Conservation (phyloP, 768 basidiomycete species). For the Boletus sp. region DNA sequence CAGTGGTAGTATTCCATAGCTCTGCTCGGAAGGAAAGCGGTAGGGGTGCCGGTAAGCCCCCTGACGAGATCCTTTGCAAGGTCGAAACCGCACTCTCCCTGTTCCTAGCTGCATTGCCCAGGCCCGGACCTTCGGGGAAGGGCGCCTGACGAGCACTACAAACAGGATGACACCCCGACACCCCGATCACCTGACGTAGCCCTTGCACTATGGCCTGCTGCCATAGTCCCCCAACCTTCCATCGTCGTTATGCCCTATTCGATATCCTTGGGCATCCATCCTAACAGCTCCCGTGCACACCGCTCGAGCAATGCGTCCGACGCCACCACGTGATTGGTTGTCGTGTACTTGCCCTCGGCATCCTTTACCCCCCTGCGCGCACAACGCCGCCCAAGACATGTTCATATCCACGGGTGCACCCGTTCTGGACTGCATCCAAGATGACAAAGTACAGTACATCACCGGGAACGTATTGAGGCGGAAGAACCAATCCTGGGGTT, state of each 20-base stretch:
- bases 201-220: too few relatives aligned
- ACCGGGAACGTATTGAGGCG: conserved; percentile 31
- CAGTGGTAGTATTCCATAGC: too few relatives aligned
- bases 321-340: conserved; percentile 13
- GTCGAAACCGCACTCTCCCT: too few relatives aligned
- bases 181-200: too few relatives aligned
- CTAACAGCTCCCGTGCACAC: conserved; percentile 14
- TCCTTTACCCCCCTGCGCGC: conserved; percentile 25
- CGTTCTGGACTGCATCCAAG: conserved; percentile 9
- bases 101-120: too few relatives aligned
- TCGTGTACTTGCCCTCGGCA: conserved; percentile 21
- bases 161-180: too few relatives aligned
- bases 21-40: too few relatives aligned
- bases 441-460: conserved; percentile 34
- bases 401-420: not conserved
- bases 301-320: conserved; percentile 19
- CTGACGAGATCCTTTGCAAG: too few relatives aligned
- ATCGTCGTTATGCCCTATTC: conserved; percentile 2
- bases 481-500: conserved; percentile 23
- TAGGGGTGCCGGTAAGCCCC: too few relatives aligned
- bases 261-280: conserved; percentile 13
- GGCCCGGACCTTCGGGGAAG: too few relatives aligned
- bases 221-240: conserved; percentile 2
- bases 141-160: too few relatives aligned
- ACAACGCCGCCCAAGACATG: conserved; percentile 23